phyloP scores from a whole-genome alignment of 345 rosid species.

The Carallia brachiata region DNA sequence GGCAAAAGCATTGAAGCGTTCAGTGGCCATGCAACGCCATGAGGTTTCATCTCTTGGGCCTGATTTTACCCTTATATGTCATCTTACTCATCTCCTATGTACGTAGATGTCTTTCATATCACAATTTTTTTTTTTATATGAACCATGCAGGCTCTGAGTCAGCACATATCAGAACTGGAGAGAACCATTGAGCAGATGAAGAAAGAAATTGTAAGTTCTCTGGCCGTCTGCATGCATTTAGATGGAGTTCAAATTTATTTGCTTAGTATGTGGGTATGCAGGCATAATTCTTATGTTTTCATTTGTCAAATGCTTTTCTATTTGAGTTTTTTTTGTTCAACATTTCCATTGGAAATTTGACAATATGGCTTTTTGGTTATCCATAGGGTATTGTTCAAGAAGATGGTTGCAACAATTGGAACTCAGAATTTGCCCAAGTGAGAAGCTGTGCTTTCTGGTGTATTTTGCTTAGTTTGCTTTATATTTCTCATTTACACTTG shows the following conservation, averaged over 20 bases:
- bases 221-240: background rate
- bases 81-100: constrained; percentile 1
- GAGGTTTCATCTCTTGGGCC: constrained; percentile 54
- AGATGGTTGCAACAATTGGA: constrained; percentile 26
- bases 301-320: background rate
- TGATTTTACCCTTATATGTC: background rate
- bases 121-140: constrained; percentile 11
- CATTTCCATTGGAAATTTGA: background rate
- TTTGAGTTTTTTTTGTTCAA: background rate
- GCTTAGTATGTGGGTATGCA: background rate
- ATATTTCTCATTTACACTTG: background rate
- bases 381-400: constrained; percentile 39
- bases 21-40: constrained; percentile 93
- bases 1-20: constrained; percentile 93
- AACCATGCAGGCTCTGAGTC: constrained; percentile 77
- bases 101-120: background rate
- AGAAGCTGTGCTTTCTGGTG: constrained; percentile 11
- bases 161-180: constrained; percentile 89
- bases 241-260: background rate
- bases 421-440: constrained; percentile 37
- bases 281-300: background rate
- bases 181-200: constrained; percentile 69
- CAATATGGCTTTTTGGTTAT: constrained; percentile 17
- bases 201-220: constrained; percentile 67
- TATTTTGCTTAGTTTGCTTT: background rate